Conservation (phyloP, 2,329 filamentous ascomycete genomes). For the Fusarium stilboides region DNA sequence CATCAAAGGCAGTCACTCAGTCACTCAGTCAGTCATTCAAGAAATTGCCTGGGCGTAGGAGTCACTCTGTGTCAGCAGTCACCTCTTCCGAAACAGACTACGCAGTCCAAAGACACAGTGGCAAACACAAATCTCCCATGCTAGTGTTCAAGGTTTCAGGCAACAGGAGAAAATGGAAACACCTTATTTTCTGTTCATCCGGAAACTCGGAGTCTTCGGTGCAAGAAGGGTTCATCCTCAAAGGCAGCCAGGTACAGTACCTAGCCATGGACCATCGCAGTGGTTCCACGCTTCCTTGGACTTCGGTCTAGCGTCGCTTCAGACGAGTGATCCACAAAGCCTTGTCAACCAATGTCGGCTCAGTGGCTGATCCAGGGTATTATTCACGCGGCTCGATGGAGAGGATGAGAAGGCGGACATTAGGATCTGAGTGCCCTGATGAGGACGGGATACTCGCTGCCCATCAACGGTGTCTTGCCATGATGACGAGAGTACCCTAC, state of each 20-base stretch:
- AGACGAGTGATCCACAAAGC: conserved; percentile 31
- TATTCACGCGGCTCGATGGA: conserved; percentile 34
- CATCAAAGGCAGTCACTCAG: conserved; percentile 8
- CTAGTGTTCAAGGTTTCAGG: not conserved
- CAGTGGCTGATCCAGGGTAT: conserved; percentile 40
- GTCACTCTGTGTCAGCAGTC: conserved; percentile 10
- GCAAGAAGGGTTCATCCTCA: conserved; percentile 32
- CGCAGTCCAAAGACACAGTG: not conserved
- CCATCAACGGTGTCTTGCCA: not conserved
- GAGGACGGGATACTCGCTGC: conserved; percentile 19
- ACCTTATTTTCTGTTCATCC: conserved; percentile 3
- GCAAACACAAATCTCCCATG: conserved; percentile 1
- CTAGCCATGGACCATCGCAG: conserved; percentile 26
- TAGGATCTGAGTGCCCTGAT: conserved; percentile 37
- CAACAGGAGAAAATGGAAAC: not conserved
- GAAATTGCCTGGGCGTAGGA: not conserved
- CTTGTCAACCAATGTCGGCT: conserved; percentile 31
- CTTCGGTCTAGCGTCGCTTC: conserved; percentile 38
- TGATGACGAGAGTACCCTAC: conserved; percentile 18
- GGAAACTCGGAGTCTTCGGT: conserved; percentile 38
- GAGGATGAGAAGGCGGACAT: conserved; percentile 32
- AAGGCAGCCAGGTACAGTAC: conserved; percentile 16
- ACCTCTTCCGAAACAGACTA: not conserved
- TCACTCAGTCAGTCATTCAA: conserved; percentile 8
- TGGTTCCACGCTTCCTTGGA: conserved; percentile 38